Conservation (phyloP, 768 basidiomycete species). For the Boletus eberwhitei region DNA sequence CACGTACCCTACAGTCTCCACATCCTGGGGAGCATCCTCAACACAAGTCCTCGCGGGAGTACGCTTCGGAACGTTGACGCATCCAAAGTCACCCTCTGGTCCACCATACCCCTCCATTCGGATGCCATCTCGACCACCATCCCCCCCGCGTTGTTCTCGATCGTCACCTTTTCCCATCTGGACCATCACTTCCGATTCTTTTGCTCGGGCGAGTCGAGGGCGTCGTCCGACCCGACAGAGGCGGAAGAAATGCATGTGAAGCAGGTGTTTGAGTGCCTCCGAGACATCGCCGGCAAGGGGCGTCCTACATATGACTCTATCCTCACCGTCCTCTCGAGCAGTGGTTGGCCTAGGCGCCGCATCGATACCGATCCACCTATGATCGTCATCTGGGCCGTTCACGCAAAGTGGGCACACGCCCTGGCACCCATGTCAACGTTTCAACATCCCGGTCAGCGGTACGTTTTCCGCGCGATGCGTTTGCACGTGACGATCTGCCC, state of each 20-base stretch:
- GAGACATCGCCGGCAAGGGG: background rate
- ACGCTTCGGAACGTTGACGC: conserved; percentile 11
- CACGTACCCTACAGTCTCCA: conserved; percentile 11
- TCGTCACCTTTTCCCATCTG: conserved; percentile 12
- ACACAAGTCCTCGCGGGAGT: conserved; percentile 12
- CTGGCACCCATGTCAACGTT: conserved; percentile 6
- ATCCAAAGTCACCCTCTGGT: conserved; percentile 19
- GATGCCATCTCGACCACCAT: background rate
- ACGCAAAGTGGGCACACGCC: conserved; percentile 7
- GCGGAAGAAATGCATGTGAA: conserved; percentile 14
- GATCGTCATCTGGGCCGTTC: conserved; percentile 7
- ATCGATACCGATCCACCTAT: conserved; percentile 6
- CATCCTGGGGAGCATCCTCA: conserved; percentile 19
- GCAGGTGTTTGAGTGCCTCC: conserved; percentile 11
- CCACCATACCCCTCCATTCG: conserved; percentile 10
- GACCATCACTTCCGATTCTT: conserved; percentile 14
- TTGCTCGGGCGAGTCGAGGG: conserved; percentile 13
- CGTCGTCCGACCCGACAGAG: background rate
- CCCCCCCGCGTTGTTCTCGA: conserved; percentile 16
- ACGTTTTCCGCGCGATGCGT: conserved; percentile 1
- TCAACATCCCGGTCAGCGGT: conserved; percentile 1
- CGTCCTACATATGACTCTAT: conserved; percentile 7
- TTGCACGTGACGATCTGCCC: background rate
- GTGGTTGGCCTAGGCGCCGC: background rate
- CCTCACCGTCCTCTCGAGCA: background rate